A percentile compares a stretch with the other conserved stretches of the same genome.
Conservation (phyloP, 2,329 filamentous ascomycete genomes). For the Teratosphaeria epicoccoides region DNA sequence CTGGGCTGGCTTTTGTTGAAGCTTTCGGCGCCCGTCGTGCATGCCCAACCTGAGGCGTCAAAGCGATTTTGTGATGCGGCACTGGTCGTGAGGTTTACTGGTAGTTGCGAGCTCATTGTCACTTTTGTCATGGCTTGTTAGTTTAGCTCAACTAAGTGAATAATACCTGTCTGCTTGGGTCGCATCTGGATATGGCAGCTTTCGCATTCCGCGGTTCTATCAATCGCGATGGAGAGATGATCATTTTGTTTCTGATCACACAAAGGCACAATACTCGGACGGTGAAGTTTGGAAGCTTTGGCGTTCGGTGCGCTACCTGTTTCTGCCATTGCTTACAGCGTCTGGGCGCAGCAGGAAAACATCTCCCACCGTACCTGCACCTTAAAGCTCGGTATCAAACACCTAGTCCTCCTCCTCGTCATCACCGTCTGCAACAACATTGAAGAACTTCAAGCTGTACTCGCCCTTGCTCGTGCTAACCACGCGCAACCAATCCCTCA, state of each 20-base stretch:
- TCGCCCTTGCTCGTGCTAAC: conserved; percentile 96
- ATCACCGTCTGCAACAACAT: conserved; percentile 95
- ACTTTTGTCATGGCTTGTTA: too few species aligned
- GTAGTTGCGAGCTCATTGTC: neutral
- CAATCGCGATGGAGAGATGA: too few species aligned
- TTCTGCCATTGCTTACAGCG: neutral
- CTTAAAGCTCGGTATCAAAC: neutral
- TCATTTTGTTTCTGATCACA: too few species aligned
- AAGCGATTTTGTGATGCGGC: conserved; percentile 16
- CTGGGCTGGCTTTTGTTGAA: conserved; percentile 11
- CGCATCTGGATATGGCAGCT: too few species aligned
- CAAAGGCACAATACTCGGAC: too few species aligned
- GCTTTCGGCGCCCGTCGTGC: conserved; percentile 17
- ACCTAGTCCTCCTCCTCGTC: conserved; percentile 96
- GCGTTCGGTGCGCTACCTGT: neutral
- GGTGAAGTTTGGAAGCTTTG: neutral
- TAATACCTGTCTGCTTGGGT: too few species aligned
- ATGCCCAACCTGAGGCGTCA: conserved; percentile 22
- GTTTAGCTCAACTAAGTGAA: too few species aligned
- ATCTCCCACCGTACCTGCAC: neutral
- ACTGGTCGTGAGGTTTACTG: neutral
- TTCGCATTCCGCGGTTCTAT: too few species aligned
- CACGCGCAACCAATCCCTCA: conserved; percentile 99
- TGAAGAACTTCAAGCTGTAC: conserved; percentile 99
- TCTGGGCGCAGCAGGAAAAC: neutral